Evolutionary conservation across 352 stramenopile genomes (phyloP).

Genomic region (Pythium utonaiense): DNA sequence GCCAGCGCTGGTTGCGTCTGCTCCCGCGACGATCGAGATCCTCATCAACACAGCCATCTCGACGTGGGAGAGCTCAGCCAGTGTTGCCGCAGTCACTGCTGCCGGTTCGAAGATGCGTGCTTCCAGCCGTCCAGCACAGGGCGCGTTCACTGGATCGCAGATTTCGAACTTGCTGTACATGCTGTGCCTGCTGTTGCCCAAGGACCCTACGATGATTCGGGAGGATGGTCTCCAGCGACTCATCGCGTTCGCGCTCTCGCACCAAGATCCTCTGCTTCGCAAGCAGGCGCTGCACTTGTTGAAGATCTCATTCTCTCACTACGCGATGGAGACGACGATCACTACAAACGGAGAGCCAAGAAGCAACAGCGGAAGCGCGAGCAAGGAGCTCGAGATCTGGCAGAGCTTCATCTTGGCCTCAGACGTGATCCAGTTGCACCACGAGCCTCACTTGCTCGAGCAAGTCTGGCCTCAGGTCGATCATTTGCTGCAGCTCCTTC

Average conservation of each 20-base stretch:
- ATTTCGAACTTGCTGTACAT: conserved; percentile 58
- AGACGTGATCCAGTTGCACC: conserved; percentile 81
- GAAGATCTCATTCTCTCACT: conserved; percentile 61
- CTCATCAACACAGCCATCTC: conserved; percentile 14
- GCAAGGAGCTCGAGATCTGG: conserved; percentile 39
- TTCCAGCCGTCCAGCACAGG: conserved; percentile 10
- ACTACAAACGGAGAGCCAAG: conserved; percentile 3
- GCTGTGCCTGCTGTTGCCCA: conserved; percentile 53
- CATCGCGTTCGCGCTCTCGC: conserved; percentile 47
- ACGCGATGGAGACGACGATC: conserved; percentile 20
- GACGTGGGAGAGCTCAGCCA: conserved; percentile 20
- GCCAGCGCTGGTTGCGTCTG: conserved; percentile 31
- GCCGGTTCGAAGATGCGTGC: conserved; percentile 9
- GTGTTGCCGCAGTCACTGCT: background rate
- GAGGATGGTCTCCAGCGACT: conserved; percentile 39
- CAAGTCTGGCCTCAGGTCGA: conserved; percentile 80
- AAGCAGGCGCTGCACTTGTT: conserved; percentile 73
- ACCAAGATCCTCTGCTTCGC: conserved; percentile 50
- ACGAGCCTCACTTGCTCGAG: conserved; percentile 79
- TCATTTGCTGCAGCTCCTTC: conserved; percentile 32
- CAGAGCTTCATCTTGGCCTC: conserved; percentile 69
- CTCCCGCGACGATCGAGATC: conserved; percentile 8
- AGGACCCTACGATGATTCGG: conserved; percentile 38
- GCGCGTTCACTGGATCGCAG: conserved; percentile 13
- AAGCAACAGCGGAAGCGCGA: background rate